phyloP scores from a whole-genome alignment of 176 grass and related monocot species.

The Puccinellia tenuiflora region DNA sequence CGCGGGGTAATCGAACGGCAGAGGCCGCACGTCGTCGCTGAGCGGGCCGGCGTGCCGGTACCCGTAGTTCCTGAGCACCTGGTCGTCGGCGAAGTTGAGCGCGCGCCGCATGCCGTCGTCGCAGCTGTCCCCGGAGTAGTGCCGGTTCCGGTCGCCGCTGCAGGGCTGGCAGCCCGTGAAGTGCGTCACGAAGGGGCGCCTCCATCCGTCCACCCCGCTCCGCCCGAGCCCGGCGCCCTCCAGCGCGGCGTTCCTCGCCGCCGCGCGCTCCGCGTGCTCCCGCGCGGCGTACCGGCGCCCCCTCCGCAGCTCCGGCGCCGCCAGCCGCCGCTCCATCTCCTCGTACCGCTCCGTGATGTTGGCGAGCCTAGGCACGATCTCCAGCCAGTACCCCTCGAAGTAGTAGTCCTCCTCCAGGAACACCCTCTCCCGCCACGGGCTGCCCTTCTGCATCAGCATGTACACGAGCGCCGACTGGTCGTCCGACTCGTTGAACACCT shows the following conservation, averaged over 20 bases:
- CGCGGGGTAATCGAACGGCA: constrained; percentile 64
- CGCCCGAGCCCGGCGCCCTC: constrained; percentile 23
- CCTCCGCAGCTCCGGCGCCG: constrained; percentile 31
- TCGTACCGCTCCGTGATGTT: constrained; percentile 49
- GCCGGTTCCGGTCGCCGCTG: constrained; percentile 68
- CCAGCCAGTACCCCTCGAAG: constrained; percentile 88
- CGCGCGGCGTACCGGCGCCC: constrained; percentile 59
- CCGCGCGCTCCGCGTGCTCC: constrained; percentile 28
- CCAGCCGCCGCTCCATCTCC: constrained; percentile 51
- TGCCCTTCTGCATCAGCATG: constrained; percentile 41
- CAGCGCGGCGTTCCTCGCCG: constrained; percentile 36
- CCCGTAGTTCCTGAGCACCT: constrained; percentile 69
- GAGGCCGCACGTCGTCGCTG: constrained; percentile 40
- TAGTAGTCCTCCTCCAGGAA: constrained; percentile 67
- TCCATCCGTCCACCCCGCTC: constrained; percentile 39
- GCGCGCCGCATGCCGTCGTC: constrained; percentile 66
- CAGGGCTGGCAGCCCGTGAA: constrained; percentile 97
- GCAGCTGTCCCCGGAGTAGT: constrained; percentile 63
- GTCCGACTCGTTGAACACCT: constrained; percentile 72
- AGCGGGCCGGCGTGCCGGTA: constrained; percentile 47
- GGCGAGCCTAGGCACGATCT: constrained; percentile 62
- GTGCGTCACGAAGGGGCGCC: constrained; percentile 78
- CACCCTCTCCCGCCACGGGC: constrained; percentile 60
- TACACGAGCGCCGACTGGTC: constrained; percentile 88
- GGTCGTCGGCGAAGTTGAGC: constrained; percentile 87